phyloP scores from a whole-genome alignment of 257 asterid genomes.

The Jaltomata sinuosa region DNA sequence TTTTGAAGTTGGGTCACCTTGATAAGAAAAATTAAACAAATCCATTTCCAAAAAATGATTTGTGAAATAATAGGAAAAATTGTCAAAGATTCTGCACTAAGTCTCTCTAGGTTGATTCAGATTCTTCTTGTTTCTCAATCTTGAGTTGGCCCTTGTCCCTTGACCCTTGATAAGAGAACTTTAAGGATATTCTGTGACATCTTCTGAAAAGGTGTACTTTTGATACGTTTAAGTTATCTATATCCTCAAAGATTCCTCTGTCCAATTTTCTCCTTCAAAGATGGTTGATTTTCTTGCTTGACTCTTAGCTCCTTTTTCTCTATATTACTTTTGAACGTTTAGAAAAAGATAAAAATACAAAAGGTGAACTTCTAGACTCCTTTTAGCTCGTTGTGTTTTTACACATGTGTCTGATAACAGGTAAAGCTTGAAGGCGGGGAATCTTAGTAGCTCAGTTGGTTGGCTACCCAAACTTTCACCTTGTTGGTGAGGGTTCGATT shows the following conservation, averaged over 20 bases:
- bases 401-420: background rate
- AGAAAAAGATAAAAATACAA: background rate
- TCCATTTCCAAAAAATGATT: background rate
- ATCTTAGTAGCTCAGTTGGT: no score
- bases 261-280: background rate
- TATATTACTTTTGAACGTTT: background rate
- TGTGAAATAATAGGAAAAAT: background rate
- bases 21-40: no score
- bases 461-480: no score
- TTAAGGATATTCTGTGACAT: background rate
- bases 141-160: background rate
- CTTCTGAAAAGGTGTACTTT: background rate
- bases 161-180: background rate
- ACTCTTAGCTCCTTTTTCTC: background rate
- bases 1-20: no score
- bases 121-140: background rate
- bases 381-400: background rate
- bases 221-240: background rate
- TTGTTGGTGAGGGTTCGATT: no score
- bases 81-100: background rate
- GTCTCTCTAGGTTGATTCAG: background rate
- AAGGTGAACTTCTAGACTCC: background rate
- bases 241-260: background rate
- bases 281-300: background rate
- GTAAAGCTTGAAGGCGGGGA: background rate